Base-by-base conservation (phyloP, 2,329 filamentous ascomycete genomes). In the Aureobasidium sp. region DNA sequence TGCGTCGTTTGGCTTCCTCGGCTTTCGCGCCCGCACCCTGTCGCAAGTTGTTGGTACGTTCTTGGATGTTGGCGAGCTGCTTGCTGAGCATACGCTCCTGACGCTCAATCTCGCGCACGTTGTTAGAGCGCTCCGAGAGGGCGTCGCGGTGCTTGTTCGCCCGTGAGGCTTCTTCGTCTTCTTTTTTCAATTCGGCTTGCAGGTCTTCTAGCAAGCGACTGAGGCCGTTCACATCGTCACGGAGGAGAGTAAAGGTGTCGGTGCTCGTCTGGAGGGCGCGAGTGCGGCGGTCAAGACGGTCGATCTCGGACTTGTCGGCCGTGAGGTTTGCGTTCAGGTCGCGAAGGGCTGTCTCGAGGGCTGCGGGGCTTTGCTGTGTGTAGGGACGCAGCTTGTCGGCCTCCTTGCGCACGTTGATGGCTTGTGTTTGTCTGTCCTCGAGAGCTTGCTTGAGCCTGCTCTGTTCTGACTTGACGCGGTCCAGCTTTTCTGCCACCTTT, bases 201-300 rank as follows among this genome's bases (percentile, higher is more conserved):
- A 97, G 89, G 68, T 97, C 93, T 61, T 94, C 90, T 4, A 97
- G 84, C 14, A 97, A 82, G 70, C 93, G 93, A 70, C 91, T 91
- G 71, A 92, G 95, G 1, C 88, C 87, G 8, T 89, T 86, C 17
- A 99, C 91, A 70, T 99, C 94, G 12, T 88, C 84, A 9, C 87
- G 82, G 0, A 97, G 90, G 0, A 95, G 87, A 3, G 84, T 81
- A 72, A 97, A 97, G 0, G 91, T 93, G 73, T 97, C 93, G 3
- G 87, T 86, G 8, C 90, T 96, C 1, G 93, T 97, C 71, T 97
- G 92, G 25, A 99, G 80, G 0, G 91, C 93, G 64, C 94, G 84
- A n/a, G 89, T 86, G 61, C 93, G 84, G 66, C 90, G 87, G 73
- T 99, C 94, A 48, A 97, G 83, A 1, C 86, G 80, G 70, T 97